Evolutionary conservation across 1,284 basidiomycete species (phyloP), one percentile per base, ranked within the genome.

Genomic region (Vanrija sp.): DNA sequence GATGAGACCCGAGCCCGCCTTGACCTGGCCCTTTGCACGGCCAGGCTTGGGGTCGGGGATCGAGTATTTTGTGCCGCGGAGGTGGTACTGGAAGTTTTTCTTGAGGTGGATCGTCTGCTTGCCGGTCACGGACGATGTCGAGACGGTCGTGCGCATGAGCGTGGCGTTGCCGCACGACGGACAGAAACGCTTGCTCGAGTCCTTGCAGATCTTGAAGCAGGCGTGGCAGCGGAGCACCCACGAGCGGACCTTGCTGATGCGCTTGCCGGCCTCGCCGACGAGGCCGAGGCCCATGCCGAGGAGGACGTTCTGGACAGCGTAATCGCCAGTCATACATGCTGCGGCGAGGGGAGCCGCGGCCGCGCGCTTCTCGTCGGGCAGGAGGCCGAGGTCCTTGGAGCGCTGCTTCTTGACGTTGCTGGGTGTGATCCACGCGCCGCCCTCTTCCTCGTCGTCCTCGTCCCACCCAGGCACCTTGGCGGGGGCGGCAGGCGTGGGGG

Each of bases 181-280:
- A 73, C 96, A 99, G 80, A 98, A 99, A 67, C 92, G 92, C 75
- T 92, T 92, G 18, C 89, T 87, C 34, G 85, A 81, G 74, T 98
- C 94, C 80, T 95, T 97, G 80, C 95, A 98, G 61, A 97, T 85
- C 93, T 98, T 98, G 84, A 94, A 98, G 78, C 96, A 99, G 16
- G 93, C 96, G 78, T 99, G 96, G 77, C 96, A 99, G 55, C 96
- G 80, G 62, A 98, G 78, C 1, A 98, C 91, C 90, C 92, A 98
- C 60, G 86, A 97, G 78, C 95, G 93, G 29, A 98, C 87, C 64
- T 86, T 88, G 63, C 88, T 83, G 60, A 99, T 95, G 65, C 86
- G 83, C 78, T 88, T 91, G 8, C 96, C 96, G 64, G 94, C 91
- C 18, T 89, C 83, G 15, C 92, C 88, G n/a, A 98, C 86, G 26